Conservation (phyloP, 768 basidiomycete genomes). For the Tulasnella sp. region DNA sequence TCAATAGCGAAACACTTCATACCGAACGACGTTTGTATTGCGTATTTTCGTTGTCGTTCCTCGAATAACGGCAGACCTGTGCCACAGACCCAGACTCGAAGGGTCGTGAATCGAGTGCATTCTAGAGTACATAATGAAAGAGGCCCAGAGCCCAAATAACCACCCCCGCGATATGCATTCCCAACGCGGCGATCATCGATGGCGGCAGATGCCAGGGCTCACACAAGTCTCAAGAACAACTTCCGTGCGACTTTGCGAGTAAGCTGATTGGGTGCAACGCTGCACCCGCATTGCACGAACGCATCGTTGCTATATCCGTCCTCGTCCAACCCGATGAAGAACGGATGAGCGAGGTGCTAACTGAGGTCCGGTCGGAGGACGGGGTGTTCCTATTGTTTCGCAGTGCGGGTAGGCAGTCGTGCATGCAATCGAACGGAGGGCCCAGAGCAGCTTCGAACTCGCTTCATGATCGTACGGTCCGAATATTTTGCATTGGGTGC, state of each 20-base stretch:
- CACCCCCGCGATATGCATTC: conserved; percentile 9
- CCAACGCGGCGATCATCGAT: conserved; percentile 12
- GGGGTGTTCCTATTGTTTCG: background rate
- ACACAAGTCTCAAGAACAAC: conserved; percentile 20
- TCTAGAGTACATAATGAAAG: background rate
- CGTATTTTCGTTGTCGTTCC: background rate
- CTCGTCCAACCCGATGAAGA: conserved; percentile 6
- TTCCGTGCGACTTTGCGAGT: background rate
- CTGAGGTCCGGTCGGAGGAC: conserved; percentile 6
- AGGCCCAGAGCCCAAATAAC: background rate
- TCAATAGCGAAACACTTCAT: background rate
- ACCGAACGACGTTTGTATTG: background rate
- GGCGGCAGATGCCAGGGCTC: conserved; percentile 1
- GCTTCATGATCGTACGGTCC: background rate
- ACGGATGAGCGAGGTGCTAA: conserved; percentile 2
- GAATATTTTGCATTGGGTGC: conserved; percentile 11
- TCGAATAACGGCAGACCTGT: background rate
- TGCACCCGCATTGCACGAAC: background rate
- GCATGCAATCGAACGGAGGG: background rate
- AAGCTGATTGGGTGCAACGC: background rate
- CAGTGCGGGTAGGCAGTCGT: background rate
- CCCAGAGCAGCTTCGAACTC: background rate
- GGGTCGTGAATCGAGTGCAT: background rate
- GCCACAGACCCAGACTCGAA: conserved; percentile 4
- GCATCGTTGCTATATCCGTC: conserved; percentile 10